phyloP scores from a whole-genome alignment of 345 rosid genomes.

The Melastoma malabathricum region DNA sequence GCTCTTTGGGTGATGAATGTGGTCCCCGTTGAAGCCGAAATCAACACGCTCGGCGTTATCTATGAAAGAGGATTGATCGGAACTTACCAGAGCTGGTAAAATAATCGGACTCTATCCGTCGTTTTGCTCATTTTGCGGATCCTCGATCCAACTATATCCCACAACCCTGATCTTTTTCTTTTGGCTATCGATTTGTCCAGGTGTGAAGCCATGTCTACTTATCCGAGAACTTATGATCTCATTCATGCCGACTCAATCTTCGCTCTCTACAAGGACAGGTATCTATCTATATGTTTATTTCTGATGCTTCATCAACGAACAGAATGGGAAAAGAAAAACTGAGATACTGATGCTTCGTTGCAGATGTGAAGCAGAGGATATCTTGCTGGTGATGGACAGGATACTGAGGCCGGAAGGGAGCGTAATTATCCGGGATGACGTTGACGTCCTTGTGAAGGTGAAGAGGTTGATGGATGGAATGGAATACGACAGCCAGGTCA shows the following conservation, averaged over 20 bases:
- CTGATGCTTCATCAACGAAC: too few species aligned
- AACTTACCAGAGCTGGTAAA: conserved; percentile 35
- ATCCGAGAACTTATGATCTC: conserved; percentile 45
- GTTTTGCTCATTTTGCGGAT: too few species aligned
- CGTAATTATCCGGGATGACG: conserved; percentile 43
- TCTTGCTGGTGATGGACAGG: conserved; percentile 53
- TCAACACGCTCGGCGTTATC: conserved; percentile 31
- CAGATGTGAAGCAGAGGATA: conserved; percentile 46
- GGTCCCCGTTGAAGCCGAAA: conserved; percentile 24
- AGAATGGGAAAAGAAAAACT: too few species aligned
- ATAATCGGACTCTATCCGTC: background rate
- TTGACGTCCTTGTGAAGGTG: conserved; percentile 38
- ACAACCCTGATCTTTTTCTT: too few species aligned
- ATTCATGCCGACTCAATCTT: conserved; percentile 30
- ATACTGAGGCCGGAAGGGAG: conserved; percentile 57
- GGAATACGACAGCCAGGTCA: conserved; percentile 34
- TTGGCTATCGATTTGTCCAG: conserved; percentile 8
- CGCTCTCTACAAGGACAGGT: conserved; percentile 29
- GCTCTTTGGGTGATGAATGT: conserved; percentile 42
- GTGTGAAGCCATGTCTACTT: conserved; percentile 54
- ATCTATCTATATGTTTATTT: background rate
- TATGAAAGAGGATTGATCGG: conserved; percentile 41
- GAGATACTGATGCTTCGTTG: too few species aligned
- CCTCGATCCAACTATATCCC: too few species aligned
- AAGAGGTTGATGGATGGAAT: conserved; percentile 36